Base-by-base conservation (phyloP, 768 basidiomycete species). In the Boletus reticulatus region DNA sequence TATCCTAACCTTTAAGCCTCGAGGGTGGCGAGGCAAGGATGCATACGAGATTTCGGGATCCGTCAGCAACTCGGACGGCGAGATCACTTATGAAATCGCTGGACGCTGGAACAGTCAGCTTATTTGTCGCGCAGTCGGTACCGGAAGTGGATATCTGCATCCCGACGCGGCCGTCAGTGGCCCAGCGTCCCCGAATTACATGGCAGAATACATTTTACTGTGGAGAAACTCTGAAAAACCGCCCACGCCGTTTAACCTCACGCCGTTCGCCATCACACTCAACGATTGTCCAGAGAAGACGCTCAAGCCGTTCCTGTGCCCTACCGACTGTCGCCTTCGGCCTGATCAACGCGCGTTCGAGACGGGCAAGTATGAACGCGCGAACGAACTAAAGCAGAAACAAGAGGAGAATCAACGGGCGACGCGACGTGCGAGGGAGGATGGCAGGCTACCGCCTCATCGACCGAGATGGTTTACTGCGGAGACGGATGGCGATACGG, bases 331-430 rank as follows among this genome's bases (percentile, higher is more conserved):
- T 67, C 83, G 96, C 4, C 72, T 97, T 27, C 83, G 95, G 0
- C 94, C 94, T 0, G 95, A 98, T 68, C 94, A 97, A 69, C 81
- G 95, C 27, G 94, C 95, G 24, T 98, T 98, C 69, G 95, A 98
- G 77, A 67, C 86, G 61, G 95, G 93, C 42, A 78, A 81, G 66
- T 95, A 93, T 63, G 93, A 90, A 63, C 78, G 82, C 45, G 93
- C 89, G 55, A 97, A 91, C 69, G 82, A 78, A 54, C 76, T 90
- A 66, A 98, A 93, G 76, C 75, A 78, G 39, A 75, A 74, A 63
- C 91, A 93, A 68, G 95, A 98, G 67, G 93, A 94, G 60, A 81
- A 78, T 64, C 94, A 98, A 74, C 65, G 78, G 11, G 75, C 72
- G 43, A 92, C 88, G 14, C 75, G 95, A 54, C 80, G 78, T 51